These are phyloP conservation scores for Rosa chinensis DNA, from an alignment of 306 rosid genomes.

Conservation along the genomic window DNA sequence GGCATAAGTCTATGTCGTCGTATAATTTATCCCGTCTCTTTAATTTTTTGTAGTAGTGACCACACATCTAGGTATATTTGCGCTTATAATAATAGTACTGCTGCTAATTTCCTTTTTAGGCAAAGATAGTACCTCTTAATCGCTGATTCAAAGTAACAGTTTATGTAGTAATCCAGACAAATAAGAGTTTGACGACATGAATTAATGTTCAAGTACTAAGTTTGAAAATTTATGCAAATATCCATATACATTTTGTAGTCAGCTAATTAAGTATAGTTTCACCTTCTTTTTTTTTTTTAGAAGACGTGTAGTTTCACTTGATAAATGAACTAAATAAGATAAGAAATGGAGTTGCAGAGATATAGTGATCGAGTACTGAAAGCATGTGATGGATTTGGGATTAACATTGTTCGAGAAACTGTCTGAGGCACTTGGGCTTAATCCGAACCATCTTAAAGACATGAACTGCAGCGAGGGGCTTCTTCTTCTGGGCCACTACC, in stretches of 20 bases:
- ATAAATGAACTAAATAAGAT: neutral
- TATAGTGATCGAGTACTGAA: conserved; percentile 30
- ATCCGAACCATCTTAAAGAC: neutral
- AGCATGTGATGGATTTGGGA: conserved; percentile 35
- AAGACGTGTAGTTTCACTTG: neutral
- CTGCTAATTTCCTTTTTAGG: too few species aligned
- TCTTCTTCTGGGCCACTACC: neutral
- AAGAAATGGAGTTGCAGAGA: conserved; percentile 2
- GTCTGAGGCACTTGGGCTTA: conserved; percentile 1
- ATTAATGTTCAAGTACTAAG: neutral
- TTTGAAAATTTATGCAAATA: neutral
- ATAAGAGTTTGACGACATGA: neutral
- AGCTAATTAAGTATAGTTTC: too few species aligned
- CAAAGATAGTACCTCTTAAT: neutral
- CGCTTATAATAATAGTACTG: neutral
- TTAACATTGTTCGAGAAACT: conserved; percentile 9
- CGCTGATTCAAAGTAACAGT: neutral
- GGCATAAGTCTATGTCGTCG: too few species aligned
- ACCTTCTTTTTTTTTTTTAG: too few species aligned
- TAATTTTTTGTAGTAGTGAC: too few species aligned
- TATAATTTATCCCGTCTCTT: too few species aligned
- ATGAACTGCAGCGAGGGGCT: conserved; percentile 11
- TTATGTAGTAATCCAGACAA: neutral
- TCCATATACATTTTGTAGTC: neutral
- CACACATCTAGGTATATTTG: neutral